Base-by-base conservation (phyloP, 192 early-diverging fungal species). In the Fimicolochytrium jonesii region DNA sequence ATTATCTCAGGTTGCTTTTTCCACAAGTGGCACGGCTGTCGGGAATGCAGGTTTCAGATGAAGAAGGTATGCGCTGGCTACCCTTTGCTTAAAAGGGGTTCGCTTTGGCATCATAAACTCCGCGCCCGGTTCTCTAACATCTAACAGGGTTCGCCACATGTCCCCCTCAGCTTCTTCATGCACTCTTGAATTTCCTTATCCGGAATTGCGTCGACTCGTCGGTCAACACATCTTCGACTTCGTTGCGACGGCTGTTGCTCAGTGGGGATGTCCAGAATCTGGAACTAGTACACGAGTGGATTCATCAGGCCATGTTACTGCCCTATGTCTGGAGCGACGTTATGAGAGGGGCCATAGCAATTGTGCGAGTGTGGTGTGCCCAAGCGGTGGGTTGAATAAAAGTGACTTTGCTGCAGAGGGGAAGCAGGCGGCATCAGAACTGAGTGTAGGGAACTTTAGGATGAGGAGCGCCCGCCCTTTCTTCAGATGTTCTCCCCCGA, bases 231-330 rank as follows among this genome's bases (percentile, higher is more conserved):
- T n/a, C 26, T 15, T 41, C 60, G 6, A 22, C 55, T 7, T 34
- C 45, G 1, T 41, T 71, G 20, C 64, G 52, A 25, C 17, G 13
- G 0, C 23, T 73, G 15, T 37, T 73, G 20, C 45, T 73, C 15
- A 44, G 55, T 25, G 25, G 46, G 23, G 62, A 74, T 0, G 74
- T 81, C 37, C 74, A 71, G 36, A 88, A 86, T 45, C 61, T 89
- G 1, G 90, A 92, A 63, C 76, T 90, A 32, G 71, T 89, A 20
- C 90, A 93, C 64, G 91, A 93, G 61, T 74, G 88, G 39, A 52
- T 92, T 2, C 67, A 85, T 43, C 91, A 93, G 66, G 72, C 79
- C 4, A 59, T 92, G n/a, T 55, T 86, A 36, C 28, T 88, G 15
- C 90, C 90, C 6, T 73, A 67, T 45, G 74, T 66, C 25, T 83